Evolutionary conservation across 345 rosid genomes (phyloP).

Genomic region (Balakata baccata): DNA sequence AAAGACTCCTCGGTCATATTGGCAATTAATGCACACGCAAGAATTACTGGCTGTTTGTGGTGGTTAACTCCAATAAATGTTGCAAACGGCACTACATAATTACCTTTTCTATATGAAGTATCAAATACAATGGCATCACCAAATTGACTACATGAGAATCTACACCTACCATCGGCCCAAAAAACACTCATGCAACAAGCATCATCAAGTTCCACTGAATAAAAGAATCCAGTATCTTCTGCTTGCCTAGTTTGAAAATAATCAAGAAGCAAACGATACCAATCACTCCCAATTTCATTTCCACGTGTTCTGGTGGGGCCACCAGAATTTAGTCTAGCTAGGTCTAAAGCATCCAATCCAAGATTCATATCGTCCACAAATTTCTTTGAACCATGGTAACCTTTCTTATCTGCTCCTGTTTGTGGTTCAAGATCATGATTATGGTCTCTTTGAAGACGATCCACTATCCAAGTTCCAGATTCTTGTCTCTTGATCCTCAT

Average conservation of each 20-base stretch:
- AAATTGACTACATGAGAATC: constrained; percentile 83
- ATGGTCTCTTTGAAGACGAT: constrained; percentile 72
- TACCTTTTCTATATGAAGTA: constrained; percentile 68
- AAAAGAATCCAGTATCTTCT: constrained; percentile 82
- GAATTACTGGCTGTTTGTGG: constrained; percentile 84
- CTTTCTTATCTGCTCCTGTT: constrained; percentile 32
- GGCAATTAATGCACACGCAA: constrained; percentile 78
- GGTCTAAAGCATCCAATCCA: constrained; percentile 48
- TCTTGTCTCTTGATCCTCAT: constrained; percentile 90
- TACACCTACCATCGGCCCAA: constrained; percentile 91
- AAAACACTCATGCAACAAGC: constrained; percentile 70
- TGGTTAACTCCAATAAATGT: constrained; percentile 80
- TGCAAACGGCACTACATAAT: constrained; percentile 66
- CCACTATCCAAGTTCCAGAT: constrained; percentile 77
- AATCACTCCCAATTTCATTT: constrained; percentile 66
- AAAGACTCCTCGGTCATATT: constrained; percentile 66
- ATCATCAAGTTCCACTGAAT: constrained; percentile 51
- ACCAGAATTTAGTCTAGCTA: constrained; percentile 36
- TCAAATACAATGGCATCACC: constrained; percentile 70
- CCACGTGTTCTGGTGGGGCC: constrained; percentile 27
- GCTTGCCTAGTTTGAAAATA: constrained; percentile 76
- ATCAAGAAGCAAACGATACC: constrained; percentile 66
- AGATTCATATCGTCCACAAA: constrained; percentile 46
- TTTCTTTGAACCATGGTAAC: constrained; percentile 47
- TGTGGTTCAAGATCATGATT: constrained; percentile 65